Evolutionary conservation across 2,329 filamentous ascomycete genomes (phyloP).

Genomic region (Trichophyton mentagrophytes): DNA sequence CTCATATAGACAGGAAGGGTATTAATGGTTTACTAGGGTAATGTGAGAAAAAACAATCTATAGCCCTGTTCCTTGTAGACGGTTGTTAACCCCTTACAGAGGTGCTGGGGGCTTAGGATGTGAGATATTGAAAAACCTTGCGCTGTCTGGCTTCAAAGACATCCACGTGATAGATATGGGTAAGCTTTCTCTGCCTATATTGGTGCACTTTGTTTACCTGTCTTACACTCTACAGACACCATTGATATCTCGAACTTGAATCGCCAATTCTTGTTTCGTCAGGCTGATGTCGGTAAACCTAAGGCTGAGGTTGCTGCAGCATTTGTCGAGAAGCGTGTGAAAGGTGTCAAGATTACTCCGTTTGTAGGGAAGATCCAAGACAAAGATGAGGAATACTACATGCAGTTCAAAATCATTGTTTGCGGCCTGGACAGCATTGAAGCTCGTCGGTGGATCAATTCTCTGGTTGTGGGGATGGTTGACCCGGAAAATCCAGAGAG

Average conservation of each 20-base stretch:
- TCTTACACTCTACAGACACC: conserved; percentile 50
- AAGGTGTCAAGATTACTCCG: conserved; percentile 81
- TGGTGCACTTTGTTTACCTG: background rate
- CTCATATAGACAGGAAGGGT: background rate
- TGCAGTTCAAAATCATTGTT: conserved; percentile 87
- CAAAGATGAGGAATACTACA: conserved; percentile 91
- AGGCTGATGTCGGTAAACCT: conserved; percentile 77
- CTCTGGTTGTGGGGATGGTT: conserved; percentile 80
- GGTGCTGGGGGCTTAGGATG: conserved; percentile 90
- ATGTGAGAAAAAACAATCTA: conserved; percentile 19
- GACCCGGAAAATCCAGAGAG: conserved; percentile 70
- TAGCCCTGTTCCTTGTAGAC: background rate
- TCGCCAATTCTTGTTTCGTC: conserved; percentile 89
- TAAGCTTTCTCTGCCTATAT: conserved; percentile 27
- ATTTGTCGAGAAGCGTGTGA: conserved; percentile 81
- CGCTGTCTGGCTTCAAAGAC: conserved; percentile 86
- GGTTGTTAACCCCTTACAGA: conserved; percentile 34
- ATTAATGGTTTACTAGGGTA: conserved; percentile 18
- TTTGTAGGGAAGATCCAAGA: conserved; percentile 95
- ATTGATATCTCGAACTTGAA: conserved; percentile 98
- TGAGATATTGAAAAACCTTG: conserved; percentile 92
- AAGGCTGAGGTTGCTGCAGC: conserved; percentile 88
- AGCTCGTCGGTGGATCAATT: conserved; percentile 96
- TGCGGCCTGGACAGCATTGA: conserved; percentile 96
- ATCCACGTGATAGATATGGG: conserved; percentile 99